phyloP scores from a whole-genome alignment of 768 basidiomycete genomes.

The Serendipita sp. region DNA sequence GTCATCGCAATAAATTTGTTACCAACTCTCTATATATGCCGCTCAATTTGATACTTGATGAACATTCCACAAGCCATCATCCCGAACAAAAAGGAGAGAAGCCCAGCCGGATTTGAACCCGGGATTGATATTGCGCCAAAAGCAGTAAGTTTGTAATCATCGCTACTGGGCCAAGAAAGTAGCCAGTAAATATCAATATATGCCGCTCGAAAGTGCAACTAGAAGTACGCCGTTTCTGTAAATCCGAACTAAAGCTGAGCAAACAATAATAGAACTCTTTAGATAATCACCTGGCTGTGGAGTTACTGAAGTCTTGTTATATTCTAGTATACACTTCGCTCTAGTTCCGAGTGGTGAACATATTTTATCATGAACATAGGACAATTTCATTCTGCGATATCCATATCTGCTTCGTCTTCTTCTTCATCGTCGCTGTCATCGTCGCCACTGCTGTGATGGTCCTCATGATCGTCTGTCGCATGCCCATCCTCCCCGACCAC shows the following conservation, averaged over 20 bases:
- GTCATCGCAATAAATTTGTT: background rate
- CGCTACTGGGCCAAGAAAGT: background rate
- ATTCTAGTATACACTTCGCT: no score
- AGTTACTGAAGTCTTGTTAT: no score
- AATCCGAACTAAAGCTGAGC: no score
- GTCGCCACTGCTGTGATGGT: background rate
- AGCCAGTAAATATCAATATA: no score
- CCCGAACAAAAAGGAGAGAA: background rate
- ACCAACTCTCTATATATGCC: no score
- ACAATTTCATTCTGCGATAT: background rate
- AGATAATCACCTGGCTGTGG: no score
- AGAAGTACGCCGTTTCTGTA: no score
- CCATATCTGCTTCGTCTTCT: background rate
- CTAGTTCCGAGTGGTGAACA: no score
- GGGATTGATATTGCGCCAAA: background rate
- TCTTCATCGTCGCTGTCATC: background rate
- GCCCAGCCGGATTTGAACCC: background rate
- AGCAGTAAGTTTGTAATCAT: background rate
- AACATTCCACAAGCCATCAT: no score
- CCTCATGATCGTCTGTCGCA: background rate
- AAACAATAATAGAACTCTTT: no score
- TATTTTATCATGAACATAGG: no score
- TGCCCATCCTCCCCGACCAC: background rate
- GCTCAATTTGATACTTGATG: no score
- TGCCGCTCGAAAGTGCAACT: background rate